Evolutionary conservation across 73 alveolate species (phyloP), one percentile per base, ranked within the genome.

Genomic region (Paramecium primaurelia): DNA sequence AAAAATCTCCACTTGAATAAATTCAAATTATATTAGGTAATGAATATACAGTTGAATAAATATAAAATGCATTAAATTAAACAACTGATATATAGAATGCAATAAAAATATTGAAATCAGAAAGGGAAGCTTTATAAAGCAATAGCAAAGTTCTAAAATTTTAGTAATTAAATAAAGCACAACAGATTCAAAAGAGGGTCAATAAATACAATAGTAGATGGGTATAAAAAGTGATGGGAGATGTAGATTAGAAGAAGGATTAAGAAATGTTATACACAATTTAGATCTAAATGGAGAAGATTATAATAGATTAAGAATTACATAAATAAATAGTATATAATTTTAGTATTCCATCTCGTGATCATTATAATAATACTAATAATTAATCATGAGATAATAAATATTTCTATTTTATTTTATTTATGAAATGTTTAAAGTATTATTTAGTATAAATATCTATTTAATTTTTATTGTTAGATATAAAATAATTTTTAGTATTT

Each of bases 81-180:
- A 73, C 87, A 22, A 5, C 22, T 9, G 87, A 73, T 18, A 73
- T 73, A 30, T 40, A 73, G 47, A 38, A 36, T 37, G 87, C 87
- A 36, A 73, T 73, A 73, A 37, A 73, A 73, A 36, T 36, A 73
- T 73, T 73, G 26, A 73, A 73, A 73, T 73, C 38, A 38, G 58
- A 40, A 73, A 73, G 87, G 87, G 87, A 73, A 22, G 58, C 87
- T 73, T 30, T 73, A 11, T 25, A 73, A 73, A 32, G 16, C 10
- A 73, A 73, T 73, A 37, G 20, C 16, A 36, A 37, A 73, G 87
- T 44, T 30, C 60, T 73, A 37, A 73, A 73, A 9, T 37, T 73
- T 34, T n/a, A 73, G 14, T 73, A 73, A n/a, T 73, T 73, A 38
- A 73, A 73, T 38, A 73, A 73, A 20, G 87, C 59, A 20, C 18